Conservation (phyloP, 1,284 basidiomycete species). For the Grifola frondosa region DNA sequence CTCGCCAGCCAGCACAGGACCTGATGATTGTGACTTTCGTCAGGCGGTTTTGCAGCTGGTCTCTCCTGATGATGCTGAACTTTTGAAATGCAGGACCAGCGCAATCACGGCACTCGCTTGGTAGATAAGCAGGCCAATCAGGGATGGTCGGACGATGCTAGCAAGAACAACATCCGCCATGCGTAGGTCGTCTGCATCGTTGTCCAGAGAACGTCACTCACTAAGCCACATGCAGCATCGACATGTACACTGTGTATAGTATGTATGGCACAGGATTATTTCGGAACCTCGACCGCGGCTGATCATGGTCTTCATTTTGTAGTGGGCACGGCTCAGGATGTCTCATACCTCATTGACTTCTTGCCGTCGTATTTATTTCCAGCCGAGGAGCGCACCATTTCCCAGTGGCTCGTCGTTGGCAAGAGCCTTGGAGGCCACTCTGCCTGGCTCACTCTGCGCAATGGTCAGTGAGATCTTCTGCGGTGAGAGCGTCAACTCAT, state of each 20-base stretch:
- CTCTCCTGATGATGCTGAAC: neutral
- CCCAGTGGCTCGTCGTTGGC: constrained; percentile 69
- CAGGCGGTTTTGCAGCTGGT: constrained; percentile 21
- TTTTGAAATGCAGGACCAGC: constrained; percentile 57
- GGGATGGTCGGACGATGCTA: constrained; percentile 50
- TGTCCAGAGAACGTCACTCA: constrained; percentile 8
- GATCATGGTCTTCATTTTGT: too few relatives aligned
- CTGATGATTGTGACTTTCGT: constrained; percentile 61
- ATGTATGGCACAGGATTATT: constrained; percentile 6
- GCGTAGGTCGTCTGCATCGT: constrained; percentile 45
- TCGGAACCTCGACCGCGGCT: neutral
- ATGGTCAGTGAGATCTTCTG: constrained; percentile 42
- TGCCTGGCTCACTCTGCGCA: constrained; percentile 65
- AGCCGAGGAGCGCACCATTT: constrained; percentile 60
- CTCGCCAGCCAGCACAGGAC: constrained; percentile 32
- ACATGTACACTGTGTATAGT: constrained; percentile 77
- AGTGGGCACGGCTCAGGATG: constrained; percentile 76
- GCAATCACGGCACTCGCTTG: constrained; percentile 71
- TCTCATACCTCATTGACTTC: constrained; percentile 81
- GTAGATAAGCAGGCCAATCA: constrained; percentile 53
- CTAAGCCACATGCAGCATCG: constrained; percentile 45
- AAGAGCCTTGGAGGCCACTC: constrained; percentile 80
- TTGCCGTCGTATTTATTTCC: constrained; percentile 80
- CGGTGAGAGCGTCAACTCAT: constrained; percentile 2
- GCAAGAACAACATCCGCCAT: constrained; percentile 58